Conservation (phyloP, 2,329 filamentous ascomycete genomes). For the Stemphylium beticola region DNA sequence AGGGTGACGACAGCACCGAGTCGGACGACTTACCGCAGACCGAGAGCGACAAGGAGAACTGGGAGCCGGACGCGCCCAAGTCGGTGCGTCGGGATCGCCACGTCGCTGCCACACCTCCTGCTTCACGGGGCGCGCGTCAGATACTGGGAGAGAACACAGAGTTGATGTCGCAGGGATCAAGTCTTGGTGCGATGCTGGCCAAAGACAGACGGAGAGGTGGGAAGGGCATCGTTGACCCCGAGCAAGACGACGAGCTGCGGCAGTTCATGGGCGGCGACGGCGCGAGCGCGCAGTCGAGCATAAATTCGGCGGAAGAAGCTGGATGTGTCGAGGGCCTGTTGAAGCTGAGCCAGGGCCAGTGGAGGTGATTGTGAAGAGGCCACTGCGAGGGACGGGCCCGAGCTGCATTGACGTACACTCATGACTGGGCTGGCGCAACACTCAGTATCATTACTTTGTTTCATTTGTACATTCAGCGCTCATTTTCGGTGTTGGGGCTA, state of each 20-base stretch:
- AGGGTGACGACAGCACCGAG: conserved; percentile 41
- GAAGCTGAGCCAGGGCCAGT: conserved; percentile 90
- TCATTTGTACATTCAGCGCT: conserved; percentile 1
- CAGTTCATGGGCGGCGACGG: conserved; percentile 74
- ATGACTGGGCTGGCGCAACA: background rate
- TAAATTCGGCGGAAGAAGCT: conserved; percentile 66
- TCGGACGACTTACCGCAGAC: conserved; percentile 60
- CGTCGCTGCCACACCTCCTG: conserved; percentile 36
- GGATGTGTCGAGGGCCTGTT: conserved; percentile 89
- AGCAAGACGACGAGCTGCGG: conserved; percentile 69
- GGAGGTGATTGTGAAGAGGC: conserved; percentile 57
- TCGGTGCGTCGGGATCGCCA: conserved; percentile 38
- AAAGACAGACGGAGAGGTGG: conserved; percentile 37
- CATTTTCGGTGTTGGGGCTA: conserved; percentile 1
- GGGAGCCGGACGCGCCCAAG: conserved; percentile 58
- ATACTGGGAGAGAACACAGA: conserved; percentile 57
- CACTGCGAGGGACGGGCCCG: background rate
- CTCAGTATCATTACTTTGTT: background rate
- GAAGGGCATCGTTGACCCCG: conserved; percentile 48
- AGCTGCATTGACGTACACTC: background rate
- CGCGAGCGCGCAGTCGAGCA: conserved; percentile 61
- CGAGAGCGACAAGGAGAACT: conserved; percentile 97
- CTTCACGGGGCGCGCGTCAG: conserved; percentile 44
- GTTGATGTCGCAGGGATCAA: conserved; percentile 48
- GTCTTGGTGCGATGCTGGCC: conserved; percentile 47